Base-by-base conservation (phyloP, 2,329 filamentous ascomycete genomes). In the Thermoascus crustaceus region DNA sequence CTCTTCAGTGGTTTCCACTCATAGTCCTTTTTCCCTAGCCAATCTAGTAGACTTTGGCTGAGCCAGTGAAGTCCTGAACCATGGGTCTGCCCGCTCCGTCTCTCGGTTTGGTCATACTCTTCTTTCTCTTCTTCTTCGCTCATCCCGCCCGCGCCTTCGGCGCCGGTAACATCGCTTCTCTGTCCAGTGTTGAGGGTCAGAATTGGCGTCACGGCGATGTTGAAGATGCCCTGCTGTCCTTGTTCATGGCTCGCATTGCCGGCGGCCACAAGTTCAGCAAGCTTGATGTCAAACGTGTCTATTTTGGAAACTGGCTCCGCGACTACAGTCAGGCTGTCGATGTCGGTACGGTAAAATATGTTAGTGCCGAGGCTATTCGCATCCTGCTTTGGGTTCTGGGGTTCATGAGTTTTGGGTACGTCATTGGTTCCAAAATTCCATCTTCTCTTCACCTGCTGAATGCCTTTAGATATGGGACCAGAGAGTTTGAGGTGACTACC, bases 301-400 rank as follows among this genome's bases (percentile, higher is more conserved):
- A 95, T 68, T 95, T 95, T 67, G 88, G 88, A 45, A 95, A 94
- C 68, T 94, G 88, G 88, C 76, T 94, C 21, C 77, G 78, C 37
- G 88, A 95, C 63, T 95, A 95, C 64, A 91, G 84, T 35, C 88
- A 95, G 63, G 88, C 87, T 42, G 84, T 94, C 50, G 88, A 95
- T 60, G 85, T 94, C 32, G 88, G 86, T 42, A 93, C 86, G 3
- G 77, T 94, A 64, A 94, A 94, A 67, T 76, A 81, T 50, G 87
- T 95, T 44, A 89, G 84, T 37, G 82, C 85, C 34, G 86, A 94
- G 63, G 87, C 87, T 39, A 94, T 95, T 54, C 81, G 88, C 21
- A 82, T 95, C 32, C 69, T 94, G 9, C 76, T 95, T 37, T 94
- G 84, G 71, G 77, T 95, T 30, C 73, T 95, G 26, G 86, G 85